These are phyloP conservation scores for Phylloporus sp. DNA, from an alignment of 768 basidiomycete genomes.

Conservation along the genomic window DNA sequence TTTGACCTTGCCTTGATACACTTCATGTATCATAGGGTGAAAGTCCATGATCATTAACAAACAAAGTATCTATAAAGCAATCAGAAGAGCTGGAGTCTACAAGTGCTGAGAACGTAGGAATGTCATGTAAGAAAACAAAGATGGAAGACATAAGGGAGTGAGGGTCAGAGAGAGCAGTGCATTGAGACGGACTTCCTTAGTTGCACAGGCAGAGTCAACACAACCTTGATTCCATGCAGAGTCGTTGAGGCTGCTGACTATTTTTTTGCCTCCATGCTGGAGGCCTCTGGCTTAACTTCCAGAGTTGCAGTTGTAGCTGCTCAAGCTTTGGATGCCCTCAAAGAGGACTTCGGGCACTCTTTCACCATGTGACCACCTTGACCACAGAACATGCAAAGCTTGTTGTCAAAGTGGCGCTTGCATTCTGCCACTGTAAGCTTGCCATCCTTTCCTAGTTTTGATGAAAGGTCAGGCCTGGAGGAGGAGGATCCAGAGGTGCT, in stretches of 20 bases:
- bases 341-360: not conserved
- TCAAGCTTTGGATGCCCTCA: not conserved
- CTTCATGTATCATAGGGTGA: not conserved
- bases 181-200: conserved; percentile 2
- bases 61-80: no score
- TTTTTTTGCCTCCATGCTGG: conserved; percentile 6
- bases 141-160: no score
- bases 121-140: no score
- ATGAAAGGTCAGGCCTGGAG: not conserved
- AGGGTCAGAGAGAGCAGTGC: not conserved
- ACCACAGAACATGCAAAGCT: conserved; percentile 5
- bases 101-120: no score
- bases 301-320: not conserved
- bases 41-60: no score
- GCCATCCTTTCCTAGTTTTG: not conserved
- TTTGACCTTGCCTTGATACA: no score
- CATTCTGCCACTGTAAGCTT: not conserved
- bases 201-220: not conserved
- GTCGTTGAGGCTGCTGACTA: not conserved
- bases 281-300: no score
- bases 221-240: not conserved
- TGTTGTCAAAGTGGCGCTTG: not conserved
- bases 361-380: not conserved
- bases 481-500: no score
- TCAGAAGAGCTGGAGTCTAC: no score